A percentile compares a stretch with the other conserved stretches of the same genome.
These are phyloP conservation scores for Diaporthe ilicicola DNA, from an alignment of 2,329 filamentous ascomycete genomes.

Conservation along the genomic window DNA sequence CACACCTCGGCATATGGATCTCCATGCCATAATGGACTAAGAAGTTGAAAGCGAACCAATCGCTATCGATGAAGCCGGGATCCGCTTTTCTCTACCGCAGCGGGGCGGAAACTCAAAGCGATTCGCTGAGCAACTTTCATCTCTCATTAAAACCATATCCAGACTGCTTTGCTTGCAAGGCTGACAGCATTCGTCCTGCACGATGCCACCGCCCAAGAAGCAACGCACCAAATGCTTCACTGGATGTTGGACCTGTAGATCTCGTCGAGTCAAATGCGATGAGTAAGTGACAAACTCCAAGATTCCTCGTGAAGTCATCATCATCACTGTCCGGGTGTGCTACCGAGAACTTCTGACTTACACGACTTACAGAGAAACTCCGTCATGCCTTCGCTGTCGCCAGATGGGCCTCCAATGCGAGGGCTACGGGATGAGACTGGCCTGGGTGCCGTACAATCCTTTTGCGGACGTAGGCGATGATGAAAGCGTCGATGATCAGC, in stretches of 20 bases:
- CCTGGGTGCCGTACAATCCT: conserved; percentile 29
- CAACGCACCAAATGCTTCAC: conserved; percentile 34
- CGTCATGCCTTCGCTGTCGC: conserved; percentile 30
- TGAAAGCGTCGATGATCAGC: not conserved
- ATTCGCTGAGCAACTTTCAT: not conserved
- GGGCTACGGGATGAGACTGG: conserved; percentile 36
- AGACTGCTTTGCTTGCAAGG: not conserved
- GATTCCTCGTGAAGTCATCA: not conserved
- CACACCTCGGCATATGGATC: not conserved
- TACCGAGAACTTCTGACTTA: not conserved
- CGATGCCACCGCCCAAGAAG: conserved; percentile 61
- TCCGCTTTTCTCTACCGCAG: not conserved
- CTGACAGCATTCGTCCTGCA: not conserved
- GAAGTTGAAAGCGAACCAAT: conserved; percentile 12
- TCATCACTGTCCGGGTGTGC: too few relatives aligned
- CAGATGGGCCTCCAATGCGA: conserved; percentile 34
- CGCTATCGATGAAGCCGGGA: not conserved
- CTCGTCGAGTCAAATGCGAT: conserved; percentile 36
- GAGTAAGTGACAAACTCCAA: conserved; percentile 21
- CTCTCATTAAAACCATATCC: not conserved
- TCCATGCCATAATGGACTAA: fast-evolving
- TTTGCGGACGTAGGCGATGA: not conserved
- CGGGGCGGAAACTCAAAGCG: not conserved
- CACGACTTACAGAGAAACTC: not conserved
- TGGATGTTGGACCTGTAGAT: conserved; percentile 35